A percentile compares a stretch with the other conserved stretches of the same genome.
Evolutionary conservation across 495 filamentous ascomycete species (phyloP).

Genomic region (Penicillium tannophilum): DNA sequence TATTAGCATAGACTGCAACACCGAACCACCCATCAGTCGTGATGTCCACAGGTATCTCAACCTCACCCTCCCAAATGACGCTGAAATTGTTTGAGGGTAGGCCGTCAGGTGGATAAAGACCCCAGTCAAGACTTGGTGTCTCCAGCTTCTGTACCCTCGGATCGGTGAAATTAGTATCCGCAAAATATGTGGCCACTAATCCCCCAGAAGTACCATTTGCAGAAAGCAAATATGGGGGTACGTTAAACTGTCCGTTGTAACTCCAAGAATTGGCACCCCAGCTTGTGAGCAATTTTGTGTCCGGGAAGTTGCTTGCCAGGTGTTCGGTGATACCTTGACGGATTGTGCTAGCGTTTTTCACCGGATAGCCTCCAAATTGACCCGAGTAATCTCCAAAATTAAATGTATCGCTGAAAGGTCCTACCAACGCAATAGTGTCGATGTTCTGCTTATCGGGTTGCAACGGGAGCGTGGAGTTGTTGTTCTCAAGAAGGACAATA

Average conservation of each 20-base stretch:
- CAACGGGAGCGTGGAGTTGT: conserved; percentile 9
- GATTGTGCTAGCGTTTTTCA: conserved; percentile 37
- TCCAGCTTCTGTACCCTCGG: conserved; percentile 31
- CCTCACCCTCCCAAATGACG: conserved; percentile 40
- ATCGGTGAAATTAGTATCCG: conserved; percentile 37
- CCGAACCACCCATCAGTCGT: conserved; percentile 34
- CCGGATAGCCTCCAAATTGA: conserved; percentile 42
- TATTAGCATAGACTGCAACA: conserved; percentile 39
- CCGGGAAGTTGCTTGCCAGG: conserved; percentile 20
- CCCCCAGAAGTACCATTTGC: conserved; percentile 34
- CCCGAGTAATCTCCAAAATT: conserved; percentile 47
- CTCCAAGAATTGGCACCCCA: conserved; percentile 46
- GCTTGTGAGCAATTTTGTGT: conserved; percentile 38
- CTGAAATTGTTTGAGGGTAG: conserved; percentile 48
- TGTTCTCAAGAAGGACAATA: conserved; percentile 14
- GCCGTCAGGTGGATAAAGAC: conserved; percentile 41
- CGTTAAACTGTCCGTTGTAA: conserved; percentile 44
- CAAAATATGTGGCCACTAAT: conserved; percentile 43
- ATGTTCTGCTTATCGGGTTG: neutral
- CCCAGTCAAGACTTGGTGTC: conserved; percentile 43
- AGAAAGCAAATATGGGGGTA: conserved; percentile 42
- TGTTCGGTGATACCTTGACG: conserved; percentile 41
- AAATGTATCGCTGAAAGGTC: conserved; percentile 44
- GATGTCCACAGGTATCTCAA: conserved; percentile 37
- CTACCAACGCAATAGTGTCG: conserved; percentile 21